Conservation (phyloP, 441 rosid species). For the Theobroma grandiflorum region DNA sequence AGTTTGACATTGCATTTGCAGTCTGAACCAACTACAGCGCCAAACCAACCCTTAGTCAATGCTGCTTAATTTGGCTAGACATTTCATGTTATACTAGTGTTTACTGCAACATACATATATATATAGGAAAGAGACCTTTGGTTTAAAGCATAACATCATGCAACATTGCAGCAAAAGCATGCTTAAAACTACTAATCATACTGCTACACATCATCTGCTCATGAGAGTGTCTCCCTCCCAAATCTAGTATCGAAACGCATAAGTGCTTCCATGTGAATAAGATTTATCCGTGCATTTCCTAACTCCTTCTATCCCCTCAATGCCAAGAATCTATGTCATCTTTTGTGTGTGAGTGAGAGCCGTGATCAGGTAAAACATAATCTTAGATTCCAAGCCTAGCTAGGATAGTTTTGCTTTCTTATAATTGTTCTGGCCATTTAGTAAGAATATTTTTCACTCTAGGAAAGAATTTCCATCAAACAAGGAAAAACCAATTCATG, state of each 20-base stretch:
- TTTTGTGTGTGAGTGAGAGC: constrained; percentile 3
- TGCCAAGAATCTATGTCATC: constrained; percentile 33
- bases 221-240: neutral
- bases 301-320: constrained; percentile 16
- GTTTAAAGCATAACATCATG: neutral
- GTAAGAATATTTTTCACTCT: constrained; percentile 17
- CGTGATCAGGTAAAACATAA: neutral
- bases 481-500: neutral
- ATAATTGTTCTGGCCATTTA: neutral
- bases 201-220: neutral
- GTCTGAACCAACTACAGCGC: neutral
- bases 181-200: neutral
- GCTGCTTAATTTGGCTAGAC: neutral
- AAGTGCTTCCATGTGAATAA: constrained; percentile 26
- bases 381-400: constrained; percentile 1
- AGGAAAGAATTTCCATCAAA: constrained; percentile 28
- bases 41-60: neutral
- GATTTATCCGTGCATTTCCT: neutral
- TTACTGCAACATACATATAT: neutral
- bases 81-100: neutral
- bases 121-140: neutral
- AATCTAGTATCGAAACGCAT: constrained; percentile 10
- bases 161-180: neutral
- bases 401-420: neutral
- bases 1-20: neutral